Percentiles rank a stretch among this genome's conserved stretches.
Evolutionary conservation across 495 filamentous ascomycete genomes (phyloP).

Genomic region (Pyrenula massariospora): DNA sequence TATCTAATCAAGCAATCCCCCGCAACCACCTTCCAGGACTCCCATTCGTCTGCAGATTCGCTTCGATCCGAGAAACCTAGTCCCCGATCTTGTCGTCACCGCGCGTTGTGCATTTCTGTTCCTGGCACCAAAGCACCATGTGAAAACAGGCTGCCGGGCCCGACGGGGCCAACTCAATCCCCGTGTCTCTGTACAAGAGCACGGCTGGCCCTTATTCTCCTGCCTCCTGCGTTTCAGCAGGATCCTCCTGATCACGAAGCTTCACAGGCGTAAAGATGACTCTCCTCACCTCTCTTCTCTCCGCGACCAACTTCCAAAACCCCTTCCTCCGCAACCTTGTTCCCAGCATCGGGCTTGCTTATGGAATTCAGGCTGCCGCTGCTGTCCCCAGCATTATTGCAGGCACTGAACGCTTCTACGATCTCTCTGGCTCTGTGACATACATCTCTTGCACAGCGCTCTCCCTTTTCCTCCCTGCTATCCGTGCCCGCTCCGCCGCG

Average conservation of each 20-base stretch:
- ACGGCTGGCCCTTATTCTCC: background rate
- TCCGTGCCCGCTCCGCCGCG: constrained; percentile 35
- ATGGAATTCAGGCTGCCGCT: constrained; percentile 24
- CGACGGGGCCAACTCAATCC: background rate
- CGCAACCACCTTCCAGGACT: too few species aligned
- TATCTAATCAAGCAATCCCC: too few species aligned
- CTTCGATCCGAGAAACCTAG: background rate
- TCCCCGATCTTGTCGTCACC: background rate
- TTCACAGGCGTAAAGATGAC: constrained; percentile 21
- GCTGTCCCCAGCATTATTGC: constrained; percentile 46
- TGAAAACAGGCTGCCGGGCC: background rate
- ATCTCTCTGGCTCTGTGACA: constrained; percentile 50
- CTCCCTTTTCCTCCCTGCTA: constrained; percentile 44
- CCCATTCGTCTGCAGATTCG: background rate
- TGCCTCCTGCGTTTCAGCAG: background rate
- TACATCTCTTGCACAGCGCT: constrained; percentile 45
- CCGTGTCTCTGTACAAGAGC: background rate
- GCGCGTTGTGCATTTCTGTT: background rate
- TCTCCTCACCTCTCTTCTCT: constrained; percentile 36
- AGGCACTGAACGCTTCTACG: constrained; percentile 52
- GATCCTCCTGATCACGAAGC: too few species aligned
- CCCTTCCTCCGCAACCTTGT: constrained; percentile 49
- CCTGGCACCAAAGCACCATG: background rate
- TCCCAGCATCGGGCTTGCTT: constrained; percentile 40
- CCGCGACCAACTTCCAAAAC: constrained; percentile 41